Base-by-base conservation (phyloP, 148 eudicot species). In the Simmondsia chinensis region DNA sequence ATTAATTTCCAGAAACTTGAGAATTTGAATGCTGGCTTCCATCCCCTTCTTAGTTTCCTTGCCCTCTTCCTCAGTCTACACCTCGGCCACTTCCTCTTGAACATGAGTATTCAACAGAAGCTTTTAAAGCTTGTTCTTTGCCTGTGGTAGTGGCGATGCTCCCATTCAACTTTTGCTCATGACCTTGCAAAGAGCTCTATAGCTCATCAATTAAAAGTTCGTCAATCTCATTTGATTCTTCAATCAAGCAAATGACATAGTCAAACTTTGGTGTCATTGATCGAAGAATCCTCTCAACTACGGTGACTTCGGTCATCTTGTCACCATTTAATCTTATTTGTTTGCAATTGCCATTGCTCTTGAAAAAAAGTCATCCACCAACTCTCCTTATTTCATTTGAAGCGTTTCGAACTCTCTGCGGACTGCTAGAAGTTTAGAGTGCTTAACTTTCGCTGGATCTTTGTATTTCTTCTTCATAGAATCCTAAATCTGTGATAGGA, bases 151-250 rank as follows among this genome's bases (percentile, higher is more conserved):
- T n/a, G n/a, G n/a, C n/a, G n/a, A n/a, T 20, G n/a, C 2, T 14
- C 36, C 6, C 20, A 1, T 20, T 37, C 25, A 50, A 25, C 30
- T 50, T 51, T 9, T 65, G 53, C 32, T 65, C 70, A 46, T 52
- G 64, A 1, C 52, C 56, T 11, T 41, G 5, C n/a, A 63, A 9
- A 0, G 56, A 54, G 16, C 37, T 48, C 19, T 48, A 44, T 15
- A 65, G 13, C 11, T 51, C 70, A 25, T 57, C 49, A 14, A 65
- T 20, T 12, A 49, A 44, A 11, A 57, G 48, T 1, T 10, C 4
- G 24, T 39, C 40, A 22, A 48, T 41, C 24, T 48, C 59, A 12
- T 45, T 63, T 4, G 62, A 54, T 27, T 56, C 68, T 33, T 56
- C 37, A 50, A 41, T n/a, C n/a, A n/a, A 45, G 24, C 48, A 48